Evolutionary conservation across 495 filamentous ascomycete species (phyloP), one percentile per base, ranked within the genome.

Genomic region (Daldinia grandis): DNA sequence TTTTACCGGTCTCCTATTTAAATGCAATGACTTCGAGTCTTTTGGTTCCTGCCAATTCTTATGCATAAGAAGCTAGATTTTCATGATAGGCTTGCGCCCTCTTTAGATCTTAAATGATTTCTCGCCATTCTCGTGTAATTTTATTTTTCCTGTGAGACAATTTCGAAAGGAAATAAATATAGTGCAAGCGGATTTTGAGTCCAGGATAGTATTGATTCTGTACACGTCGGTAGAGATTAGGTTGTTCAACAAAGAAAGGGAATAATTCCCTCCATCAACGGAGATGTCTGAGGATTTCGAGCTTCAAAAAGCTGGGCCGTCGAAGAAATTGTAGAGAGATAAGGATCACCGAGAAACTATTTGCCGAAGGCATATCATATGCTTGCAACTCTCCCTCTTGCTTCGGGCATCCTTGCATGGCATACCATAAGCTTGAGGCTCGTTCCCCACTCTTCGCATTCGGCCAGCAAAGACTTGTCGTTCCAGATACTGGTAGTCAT

Each of bases 351-450:
- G 3, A 25, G 17, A 28, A 10, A 24, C 27, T 30, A 64, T 47
- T 9, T 31, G 30, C 31, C 25, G 5, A 31, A 51, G 17, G 25
- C 15, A 5, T 27, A 58, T 82, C 66, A 84, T 57, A 84, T 82
- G 61, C 79, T 84, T 21, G 82, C 82, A 25, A 83, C 76, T 47
- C 82, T 68, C 33, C 76, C 76, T 67, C 75, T 67, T 2, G 74
- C 71, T 63, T 82, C 79, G 8, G 82, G 82, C 49, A 80, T 78
- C 31, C 83, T 90, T 38, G 95, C 94, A 76, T 97, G 92, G 66
- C 93, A 95, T 69, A 98, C 93, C 74, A 96, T 84, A 76, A 98
- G 85, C 75, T 93, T 92, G 76, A 98, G 93, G 54, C 92, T 94
- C 2, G 93, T 95, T 27, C 91, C 90, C 77, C 89, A 87, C 74